Base-by-base conservation (phyloP, 306 rosid genomes). In the Cucurbita moschata region DNA sequence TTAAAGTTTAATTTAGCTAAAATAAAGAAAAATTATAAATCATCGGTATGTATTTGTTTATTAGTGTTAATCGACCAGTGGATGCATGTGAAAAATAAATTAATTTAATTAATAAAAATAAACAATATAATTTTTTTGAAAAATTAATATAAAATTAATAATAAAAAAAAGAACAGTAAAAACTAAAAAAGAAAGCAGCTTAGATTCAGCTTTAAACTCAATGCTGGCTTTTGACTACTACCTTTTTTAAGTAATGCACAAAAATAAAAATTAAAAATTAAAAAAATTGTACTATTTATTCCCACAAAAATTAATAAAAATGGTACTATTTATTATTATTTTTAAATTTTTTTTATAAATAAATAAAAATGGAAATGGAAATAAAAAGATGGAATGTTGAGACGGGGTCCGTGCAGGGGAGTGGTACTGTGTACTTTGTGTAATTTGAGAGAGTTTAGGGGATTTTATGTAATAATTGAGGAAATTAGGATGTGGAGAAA, bases 151-250 rank as follows among this genome's bases (percentile, higher is more conserved):
- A 1, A 8, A 43, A 8, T 56, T 3, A 21, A 16, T 15, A 62
- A 63, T 1, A 16, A 63, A 15, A 63, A 18, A 66, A 66, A 66
- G 37, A n/a, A 43, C 16, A 44, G 7, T 39, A 46, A 23, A 1
- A 47, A 46, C 10, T 11, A 46, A 6, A 47, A 26, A 44, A 4
- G 1, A 69, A 11, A 69, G 42, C n/a, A 69, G 13, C 16, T 47
- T 50, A 49, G 43, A 69, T 12, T 69, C 73, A 69, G 73, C 73
- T 69, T 69, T 69, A 69, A 69, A 69, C 73, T 49, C 56, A 69
- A 47, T 47, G 11, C 43, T 49, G 49, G 43, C 73, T 69, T 67
- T 69, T 69, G 73, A 69, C 57, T 69, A 30, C 57, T 4, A 3
- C 57, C 42, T 39, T 49, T 69, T 47, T 69, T 13, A 47, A 49